Evolutionary conservation across 768 basidiomycete species (phyloP).

Genomic region (Gloeophyllum trabeum): DNA sequence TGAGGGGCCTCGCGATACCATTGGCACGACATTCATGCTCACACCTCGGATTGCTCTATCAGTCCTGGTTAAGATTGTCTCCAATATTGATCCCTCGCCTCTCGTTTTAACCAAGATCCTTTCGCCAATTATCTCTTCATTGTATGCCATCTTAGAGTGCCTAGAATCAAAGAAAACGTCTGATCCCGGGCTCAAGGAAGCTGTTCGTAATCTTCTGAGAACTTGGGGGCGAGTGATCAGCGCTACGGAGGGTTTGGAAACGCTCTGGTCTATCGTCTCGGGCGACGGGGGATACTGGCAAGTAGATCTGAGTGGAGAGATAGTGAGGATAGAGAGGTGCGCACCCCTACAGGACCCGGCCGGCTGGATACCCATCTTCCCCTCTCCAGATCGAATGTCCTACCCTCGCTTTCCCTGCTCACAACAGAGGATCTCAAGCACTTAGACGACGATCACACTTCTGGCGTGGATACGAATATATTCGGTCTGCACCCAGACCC

Average conservation of each 20-base stretch:
- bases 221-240: conserved; percentile 70
- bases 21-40: conserved; percentile 4
- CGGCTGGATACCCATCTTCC: background rate
- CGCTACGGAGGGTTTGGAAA: conserved; percentile 35
- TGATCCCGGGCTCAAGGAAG: conserved; percentile 54
- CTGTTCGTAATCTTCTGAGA: conserved; percentile 44
- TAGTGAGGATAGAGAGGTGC: conserved; percentile 32
- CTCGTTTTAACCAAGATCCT: conserved; percentile 48
- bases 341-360: too few relatives aligned
- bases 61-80: conserved; percentile 42
- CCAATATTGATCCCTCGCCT: conserved; percentile 76
- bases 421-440: conserved; percentile 37
- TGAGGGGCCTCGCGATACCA: conserved; percentile 1
- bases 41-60: conserved; percentile 32
- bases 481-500: conserved; percentile 74
- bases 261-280: conserved; percentile 49
- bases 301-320: conserved; percentile 40
- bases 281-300: conserved; percentile 44
- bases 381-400: conserved; percentile 9
- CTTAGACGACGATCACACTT: conserved; percentile 28
- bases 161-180: conserved; percentile 44
- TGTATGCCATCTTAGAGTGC: conserved; percentile 55
- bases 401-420: conserved; percentile 27
- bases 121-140: conserved; percentile 52
- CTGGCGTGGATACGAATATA: conserved; percentile 40